phyloP scores from a whole-genome alignment of 345 rosid genomes.

The Lepidium sativum region DNA sequence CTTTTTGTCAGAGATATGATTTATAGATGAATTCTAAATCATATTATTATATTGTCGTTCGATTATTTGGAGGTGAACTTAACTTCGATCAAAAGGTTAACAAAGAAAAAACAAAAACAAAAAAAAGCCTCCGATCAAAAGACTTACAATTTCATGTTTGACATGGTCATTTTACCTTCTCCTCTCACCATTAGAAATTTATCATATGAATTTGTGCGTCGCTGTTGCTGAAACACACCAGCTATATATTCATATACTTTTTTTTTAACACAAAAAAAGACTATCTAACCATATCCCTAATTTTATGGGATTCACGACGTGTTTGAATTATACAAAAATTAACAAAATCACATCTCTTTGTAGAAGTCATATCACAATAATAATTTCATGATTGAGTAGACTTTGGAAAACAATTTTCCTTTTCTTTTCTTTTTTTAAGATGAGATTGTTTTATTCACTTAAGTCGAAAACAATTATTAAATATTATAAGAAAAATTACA shows the following conservation, averaged over 20 bases:
- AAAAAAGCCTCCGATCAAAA: too few relatives aligned
- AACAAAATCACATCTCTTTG: background rate
- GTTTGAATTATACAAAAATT: background rate
- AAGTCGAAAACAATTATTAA: background rate
- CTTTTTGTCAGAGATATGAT: too few relatives aligned
- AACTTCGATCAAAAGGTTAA: too few relatives aligned
- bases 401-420: background rate
- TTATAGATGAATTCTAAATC: too few relatives aligned
- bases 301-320: constrained; percentile 2
- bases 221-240: background rate
- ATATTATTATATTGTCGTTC: too few relatives aligned
- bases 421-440: background rate
- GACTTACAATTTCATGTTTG: too few relatives aligned
- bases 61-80: too few relatives aligned
- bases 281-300: background rate
- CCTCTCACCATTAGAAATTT: background rate
- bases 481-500: background rate
- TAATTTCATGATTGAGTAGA: background rate
- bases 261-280: background rate
- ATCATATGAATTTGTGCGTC: background rate
- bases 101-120: too few relatives aligned
- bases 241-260: background rate
- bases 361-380: constrained; percentile 2
- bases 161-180: background rate
- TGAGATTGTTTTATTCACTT: background rate